Evolutionary conservation across 495 filamentous ascomycete species (phyloP), one percentile per base, ranked within the genome.

Genomic region (Pyronema domesticum): DNA sequence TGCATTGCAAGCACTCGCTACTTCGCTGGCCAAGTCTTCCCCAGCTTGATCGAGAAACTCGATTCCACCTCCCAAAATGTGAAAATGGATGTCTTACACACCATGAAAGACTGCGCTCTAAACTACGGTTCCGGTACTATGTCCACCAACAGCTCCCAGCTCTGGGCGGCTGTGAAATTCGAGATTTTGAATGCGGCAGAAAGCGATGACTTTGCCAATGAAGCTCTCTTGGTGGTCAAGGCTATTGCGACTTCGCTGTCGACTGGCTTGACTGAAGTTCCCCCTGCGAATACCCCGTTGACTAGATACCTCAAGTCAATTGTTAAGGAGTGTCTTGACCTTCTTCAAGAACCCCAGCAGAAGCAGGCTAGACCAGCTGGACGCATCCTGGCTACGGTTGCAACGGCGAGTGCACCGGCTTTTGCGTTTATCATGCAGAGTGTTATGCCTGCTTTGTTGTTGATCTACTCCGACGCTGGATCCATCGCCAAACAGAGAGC

Each of bases 81-180:
- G 14, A 86, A 85, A 72, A 78, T 79, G 72, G 82, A 86, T 70
- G 79, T 81, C 2, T 71, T 86, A 17, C 81, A 81, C 65, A 72
- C 80, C 8, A 70, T 86, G 51, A 69, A 72, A 46, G 74, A 80
- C 2, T 83, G 80, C 57, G 73, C 81, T 46, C 57, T 65, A 6
- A 73, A 75, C 3, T 86, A 85, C 55, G 76, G 76, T 34, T 68
- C 78, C 0, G 69, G 72, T 33, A 81, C 78, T 1, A 72, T 85
- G n/a, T 78, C 79, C 7, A 73, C 71, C n/a, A 80, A 80, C 62
- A 83, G 80, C 3, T 73, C 78, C 39, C 81, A 78, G 10, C 69
- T 86, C 4, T 86, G 82, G 82, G 82, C 84, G 56, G 73, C 80
- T 9, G 61, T 86, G 30, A 86, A 85, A 60, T 86, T 81, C 57